Evolutionary conservation across 495 filamentous ascomycete species (phyloP).

Genomic region (Xylaria scruposa): DNA sequence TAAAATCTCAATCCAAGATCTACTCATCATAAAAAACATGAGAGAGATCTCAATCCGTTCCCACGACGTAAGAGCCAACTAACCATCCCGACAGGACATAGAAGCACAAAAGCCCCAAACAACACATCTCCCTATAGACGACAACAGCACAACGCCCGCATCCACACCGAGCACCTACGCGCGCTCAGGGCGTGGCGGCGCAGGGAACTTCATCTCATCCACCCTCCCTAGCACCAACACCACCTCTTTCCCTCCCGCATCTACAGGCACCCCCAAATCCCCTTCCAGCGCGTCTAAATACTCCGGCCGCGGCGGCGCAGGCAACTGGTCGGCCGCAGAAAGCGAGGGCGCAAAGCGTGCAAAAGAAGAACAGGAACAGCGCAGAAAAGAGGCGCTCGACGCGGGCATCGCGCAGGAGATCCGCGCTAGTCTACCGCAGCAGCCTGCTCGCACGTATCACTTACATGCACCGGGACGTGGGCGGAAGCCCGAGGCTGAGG

Average conservation of each 20-base stretch:
- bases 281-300: conserved; percentile 3
- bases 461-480: conserved; percentile 38
- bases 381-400: conserved; percentile 38
- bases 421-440: conserved; percentile 36
- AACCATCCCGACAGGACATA: conserved; percentile 42
- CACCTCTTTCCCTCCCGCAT: conserved; percentile 15
- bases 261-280: not conserved
- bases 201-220: conserved; percentile 59
- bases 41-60: too few species aligned
- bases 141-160: conserved; percentile 29
- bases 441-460: conserved; percentile 37
- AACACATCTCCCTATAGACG: conserved; percentile 21
- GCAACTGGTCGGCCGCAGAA: conserved; percentile 56
- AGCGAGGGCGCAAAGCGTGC: conserved; percentile 44
- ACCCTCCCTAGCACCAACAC: conserved; percentile 33
- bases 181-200: conserved; percentile 65
- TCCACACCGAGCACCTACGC: conserved; percentile 46
- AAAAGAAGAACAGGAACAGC: conserved; percentile 37
- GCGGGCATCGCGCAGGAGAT: conserved; percentile 37
- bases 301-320: conserved; percentile 64
- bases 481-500: conserved; percentile 27
- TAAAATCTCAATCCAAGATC: not conserved
- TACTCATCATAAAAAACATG: too few species aligned
- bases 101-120: conserved; percentile 51
- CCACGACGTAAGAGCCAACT: too few species aligned